Base-by-base conservation (phyloP, 768 basidiomycete species). In the Serendipita sp. region DNA sequence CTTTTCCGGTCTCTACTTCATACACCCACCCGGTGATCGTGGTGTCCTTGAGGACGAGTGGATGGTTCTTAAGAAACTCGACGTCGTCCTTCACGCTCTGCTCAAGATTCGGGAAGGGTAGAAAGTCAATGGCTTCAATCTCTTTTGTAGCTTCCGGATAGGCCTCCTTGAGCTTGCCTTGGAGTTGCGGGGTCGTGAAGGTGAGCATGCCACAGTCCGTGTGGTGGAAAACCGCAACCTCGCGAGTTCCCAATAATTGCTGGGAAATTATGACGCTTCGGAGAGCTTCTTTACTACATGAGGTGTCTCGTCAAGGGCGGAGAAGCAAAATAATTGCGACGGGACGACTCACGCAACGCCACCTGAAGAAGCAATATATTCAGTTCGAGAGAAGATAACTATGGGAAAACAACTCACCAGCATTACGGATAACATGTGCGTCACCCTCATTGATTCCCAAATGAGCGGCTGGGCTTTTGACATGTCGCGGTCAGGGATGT, bases 131-230 rank as follows among this genome's bases (percentile, higher is more conserved):
- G 2, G 72, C 64, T 64, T 82, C 75, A 20, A 78, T 71, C 11
- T 71, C 68, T 9, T 66, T 62, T 22, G 66, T 64, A 42, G 69
- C 65, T 17, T 69, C 61, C 60, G 2, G 67, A 42, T 75, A 72
- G 28, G 75, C 72, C 42, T 76, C 73, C 67, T 78, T 80, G 66
- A 86, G 75, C 56, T 79, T 71, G 17, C 71, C 67, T 60, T 78
- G 79, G 26, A 86, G 72, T 61, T 79, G 70, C 0, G 76, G 71
- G 28, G 77, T 77, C 3, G 73, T 76, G 74, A 87, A 86, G 0
- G 79, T 81, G 51, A 83, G 73, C 84, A 88, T 86, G 50, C 86
- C 86, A 68, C 86, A 87, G 51, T 77, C 82, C 0, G 82, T 84
- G 71, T 88, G 86, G 69, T 83, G 84, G 70, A 85, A 79, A 58